These are phyloP conservation scores for Coniferiporia weirii DNA, from an alignment of 1,284 basidiomycete genomes.

Conservation along the genomic window DNA sequence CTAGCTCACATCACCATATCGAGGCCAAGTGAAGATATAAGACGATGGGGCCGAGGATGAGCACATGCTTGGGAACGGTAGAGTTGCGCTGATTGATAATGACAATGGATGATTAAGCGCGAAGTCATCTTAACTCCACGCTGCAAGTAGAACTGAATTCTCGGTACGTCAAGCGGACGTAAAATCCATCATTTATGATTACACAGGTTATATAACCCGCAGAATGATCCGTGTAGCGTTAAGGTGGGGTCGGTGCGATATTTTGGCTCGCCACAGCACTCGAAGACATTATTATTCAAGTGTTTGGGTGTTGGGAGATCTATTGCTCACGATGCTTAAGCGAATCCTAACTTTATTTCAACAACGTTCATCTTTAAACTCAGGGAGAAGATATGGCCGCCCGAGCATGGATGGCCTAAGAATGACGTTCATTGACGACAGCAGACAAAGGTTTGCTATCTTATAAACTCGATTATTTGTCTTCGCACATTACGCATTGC, in stretches of 20 bases:
- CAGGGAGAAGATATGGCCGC: too few species aligned
- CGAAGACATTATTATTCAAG: too few species aligned
- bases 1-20: too few species aligned
- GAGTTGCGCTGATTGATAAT: neutral
- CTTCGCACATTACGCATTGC: too few species aligned
- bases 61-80: slow-evolving; percentile 13
- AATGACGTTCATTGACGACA: neutral
- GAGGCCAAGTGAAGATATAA: neutral
- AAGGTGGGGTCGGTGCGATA: too few species aligned
- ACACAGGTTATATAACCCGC: too few species aligned
- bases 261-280: too few species aligned
- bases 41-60: slow-evolving; percentile 17
- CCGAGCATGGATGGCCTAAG: neutral
- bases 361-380: neutral
- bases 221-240: too few species aligned
- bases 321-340: too few species aligned
- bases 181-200: too few species aligned
- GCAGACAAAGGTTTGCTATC: neutral
- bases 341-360: neutral
- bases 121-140: neutral
- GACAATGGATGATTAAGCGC: neutral
- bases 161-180: neutral
- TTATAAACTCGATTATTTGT: neutral
- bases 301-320: too few species aligned
- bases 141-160: slow-evolving; percentile 6